Evolutionary conservation across 495 filamentous ascomycete genomes (phyloP).

Genomic region (Lepraria neglecta): DNA sequence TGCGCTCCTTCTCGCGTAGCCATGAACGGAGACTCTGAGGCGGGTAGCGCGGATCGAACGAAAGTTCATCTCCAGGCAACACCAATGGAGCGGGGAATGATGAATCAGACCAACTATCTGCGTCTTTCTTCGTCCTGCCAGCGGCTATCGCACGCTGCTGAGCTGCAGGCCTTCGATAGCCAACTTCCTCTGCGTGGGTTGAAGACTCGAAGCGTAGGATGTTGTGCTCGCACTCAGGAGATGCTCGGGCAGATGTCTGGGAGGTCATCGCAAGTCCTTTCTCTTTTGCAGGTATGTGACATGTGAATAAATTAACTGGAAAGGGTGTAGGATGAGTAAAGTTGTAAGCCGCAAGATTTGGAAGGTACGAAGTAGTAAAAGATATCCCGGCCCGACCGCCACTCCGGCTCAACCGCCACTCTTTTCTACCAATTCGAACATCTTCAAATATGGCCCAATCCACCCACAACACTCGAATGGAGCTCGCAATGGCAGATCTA

Average conservation of each 20-base stretch:
- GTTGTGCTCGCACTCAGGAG: conserved; percentile 1
- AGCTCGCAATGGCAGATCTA: background rate
- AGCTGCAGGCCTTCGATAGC: conserved; percentile 5
- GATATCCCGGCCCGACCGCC: too few relatives aligned
- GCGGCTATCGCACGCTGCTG: conserved; percentile 14
- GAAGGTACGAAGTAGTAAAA: background rate
- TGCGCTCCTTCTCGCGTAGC: conserved; percentile 45
- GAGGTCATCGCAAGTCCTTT: conserved; percentile 24
- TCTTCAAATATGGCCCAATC: too few relatives aligned
- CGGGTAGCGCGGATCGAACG: conserved; percentile 46
- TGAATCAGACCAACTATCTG: background rate
- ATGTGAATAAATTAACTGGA: too few relatives aligned
- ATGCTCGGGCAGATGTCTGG: conserved; percentile 19
- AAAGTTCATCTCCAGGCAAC: conserved; percentile 55
- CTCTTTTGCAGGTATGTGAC: too few relatives aligned
- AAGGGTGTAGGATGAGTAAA: background rate
- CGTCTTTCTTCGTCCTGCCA: conserved; percentile 4
- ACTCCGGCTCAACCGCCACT: too few relatives aligned
- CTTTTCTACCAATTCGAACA: too few relatives aligned
- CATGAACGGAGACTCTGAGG: conserved; percentile 54
- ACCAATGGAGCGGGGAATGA: conserved; percentile 56
- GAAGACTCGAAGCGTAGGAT: background rate
- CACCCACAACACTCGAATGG: too few relatives aligned
- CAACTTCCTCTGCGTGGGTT: conserved; percentile 12
- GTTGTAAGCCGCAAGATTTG: background rate